phyloP scores from a whole-genome alignment of 2,329 filamentous ascomycete genomes.

The Mycosphaerella sp. region DNA sequence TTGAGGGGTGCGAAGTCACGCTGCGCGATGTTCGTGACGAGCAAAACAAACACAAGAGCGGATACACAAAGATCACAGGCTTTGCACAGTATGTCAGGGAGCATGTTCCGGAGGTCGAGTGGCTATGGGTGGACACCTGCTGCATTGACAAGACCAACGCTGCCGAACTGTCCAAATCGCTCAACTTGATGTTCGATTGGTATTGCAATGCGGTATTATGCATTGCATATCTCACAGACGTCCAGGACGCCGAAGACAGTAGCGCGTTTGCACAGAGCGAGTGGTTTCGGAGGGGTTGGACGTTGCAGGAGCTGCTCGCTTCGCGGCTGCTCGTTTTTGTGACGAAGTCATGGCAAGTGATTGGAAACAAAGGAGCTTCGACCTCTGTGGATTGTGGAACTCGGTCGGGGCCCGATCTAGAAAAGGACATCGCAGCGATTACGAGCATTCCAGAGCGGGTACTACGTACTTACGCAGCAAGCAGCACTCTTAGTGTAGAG shows the following conservation, averaged over 20 bases:
- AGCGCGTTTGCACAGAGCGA: constrained; percentile 7
- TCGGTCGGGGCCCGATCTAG: constrained; percentile 8
- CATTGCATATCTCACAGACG: constrained; percentile 17
- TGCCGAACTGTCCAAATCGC: constrained; percentile 12
- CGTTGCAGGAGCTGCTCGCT: constrained; percentile 16
- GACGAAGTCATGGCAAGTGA: constrained; percentile 10
- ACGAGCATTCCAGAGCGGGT: constrained; percentile 16
- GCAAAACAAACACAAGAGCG: constrained; percentile 8
- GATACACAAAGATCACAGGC: constrained; percentile 1
- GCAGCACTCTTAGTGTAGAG: constrained; percentile 6
- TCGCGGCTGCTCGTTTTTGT: constrained; percentile 18
- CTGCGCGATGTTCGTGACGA: constrained; percentile 14
- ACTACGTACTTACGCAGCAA: constrained; percentile 13
- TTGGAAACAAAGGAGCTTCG: too few species aligned
- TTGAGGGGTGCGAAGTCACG: constrained; percentile 4
- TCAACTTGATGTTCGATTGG: constrained; percentile 22
- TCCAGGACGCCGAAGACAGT: neutral
- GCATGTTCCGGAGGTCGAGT: constrained; percentile 4
- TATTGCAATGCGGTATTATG: constrained; percentile 15
- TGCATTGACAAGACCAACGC: constrained; percentile 20
- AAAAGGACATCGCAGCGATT: constrained; percentile 10
- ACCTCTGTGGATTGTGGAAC: neutral
- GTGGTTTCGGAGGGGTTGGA: constrained; percentile 21
- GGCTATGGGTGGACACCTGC: constrained; percentile 22
- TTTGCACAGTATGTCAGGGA: neutral